phyloP scores from a whole-genome alignment of 2,329 filamentous ascomycete genomes.

The Allantophomopsis cytisporea region DNA sequence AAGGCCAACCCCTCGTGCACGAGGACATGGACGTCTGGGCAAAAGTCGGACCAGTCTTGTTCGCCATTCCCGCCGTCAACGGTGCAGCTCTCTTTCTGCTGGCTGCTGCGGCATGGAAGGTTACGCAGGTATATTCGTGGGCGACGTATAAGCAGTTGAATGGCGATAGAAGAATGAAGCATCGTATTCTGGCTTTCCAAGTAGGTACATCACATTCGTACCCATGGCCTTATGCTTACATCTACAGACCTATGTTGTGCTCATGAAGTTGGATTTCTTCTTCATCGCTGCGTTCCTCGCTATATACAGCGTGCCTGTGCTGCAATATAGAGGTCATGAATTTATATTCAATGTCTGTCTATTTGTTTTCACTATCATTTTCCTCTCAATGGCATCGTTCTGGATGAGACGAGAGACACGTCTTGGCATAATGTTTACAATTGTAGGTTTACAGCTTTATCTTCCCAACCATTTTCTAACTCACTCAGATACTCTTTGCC shows the following conservation, averaged over 20 bases:
- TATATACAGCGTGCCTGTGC: conserved; percentile 91
- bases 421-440: conserved; percentile 61
- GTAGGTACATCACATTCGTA: conserved; percentile 29
- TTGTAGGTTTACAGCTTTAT: conserved; percentile 52
- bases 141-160: conserved; percentile 99
- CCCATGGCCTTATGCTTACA: conserved; percentile 1
- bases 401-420: conserved; percentile 77
- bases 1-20: conserved; percentile 13
- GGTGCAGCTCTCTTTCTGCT: conserved; percentile 61
- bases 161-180: conserved; percentile 92
- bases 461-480: too few species aligned
- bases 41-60: conserved; percentile 59
- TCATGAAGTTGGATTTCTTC: conserved; percentile 99
- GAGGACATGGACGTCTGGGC: conserved; percentile 43
- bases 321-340: conserved; percentile 53
- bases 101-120: conserved; percentile 74
- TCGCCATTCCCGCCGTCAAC: conserved; percentile 77
- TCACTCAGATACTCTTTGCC: conserved; percentile 24
- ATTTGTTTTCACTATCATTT: conserved; percentile 79
- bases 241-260: conserved; percentile 80
- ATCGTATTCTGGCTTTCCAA: conserved; percentile 92
- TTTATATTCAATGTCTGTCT: conserved; percentile 79
- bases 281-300: conserved; percentile 99
- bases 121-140: conserved; percentile 98
- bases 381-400: conserved; percentile 73